These are phyloP conservation scores for Yarrowia yakushimensis DNA, from an alignment of 805 yeast genomes.

Conservation along the genomic window DNA sequence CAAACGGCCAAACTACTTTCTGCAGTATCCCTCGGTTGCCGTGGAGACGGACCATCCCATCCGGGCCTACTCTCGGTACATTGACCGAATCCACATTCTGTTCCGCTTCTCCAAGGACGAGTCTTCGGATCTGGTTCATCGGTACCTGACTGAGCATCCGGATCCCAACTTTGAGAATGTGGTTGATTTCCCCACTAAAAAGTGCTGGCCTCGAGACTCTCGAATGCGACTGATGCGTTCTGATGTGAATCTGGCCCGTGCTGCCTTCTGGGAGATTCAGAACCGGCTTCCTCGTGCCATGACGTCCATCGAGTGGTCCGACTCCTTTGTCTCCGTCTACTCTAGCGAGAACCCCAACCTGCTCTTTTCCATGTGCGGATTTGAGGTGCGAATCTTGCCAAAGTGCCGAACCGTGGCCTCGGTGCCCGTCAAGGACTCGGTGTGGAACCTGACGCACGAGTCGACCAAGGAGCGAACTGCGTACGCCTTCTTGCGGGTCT, in stretches of 20 bases:
- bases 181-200: constrained; percentile 79
- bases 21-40: constrained; percentile 59
- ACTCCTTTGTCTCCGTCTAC: constrained; percentile 80
- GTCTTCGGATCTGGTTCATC: constrained; percentile 69
- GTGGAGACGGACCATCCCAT: constrained; percentile 72
- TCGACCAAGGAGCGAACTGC: constrained; percentile 81
- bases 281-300: constrained; percentile 75
- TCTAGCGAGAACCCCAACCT: constrained; percentile 87
- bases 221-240: constrained; percentile 87
- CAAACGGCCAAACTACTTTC: constrained; percentile 66
- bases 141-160: constrained; percentile 76
- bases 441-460: constrained; percentile 80
- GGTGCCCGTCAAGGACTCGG: constrained; percentile 68
- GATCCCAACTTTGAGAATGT: constrained; percentile 88
- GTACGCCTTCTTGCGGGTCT: constrained; percentile 77
- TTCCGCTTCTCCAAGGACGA: constrained; percentile 74
- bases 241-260: constrained; percentile 89
- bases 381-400: constrained; percentile 87
- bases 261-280: constrained; percentile 85
- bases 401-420: constrained; percentile 55
- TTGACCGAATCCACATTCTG: constrained; percentile 76
- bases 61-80: constrained; percentile 72
- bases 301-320: constrained; percentile 72
- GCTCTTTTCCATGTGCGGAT: constrained; percentile 88
- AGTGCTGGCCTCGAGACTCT: constrained; percentile 92